phyloP scores from a whole-genome alignment of 805 yeast genomes.

The Yarrowia porcina region DNA sequence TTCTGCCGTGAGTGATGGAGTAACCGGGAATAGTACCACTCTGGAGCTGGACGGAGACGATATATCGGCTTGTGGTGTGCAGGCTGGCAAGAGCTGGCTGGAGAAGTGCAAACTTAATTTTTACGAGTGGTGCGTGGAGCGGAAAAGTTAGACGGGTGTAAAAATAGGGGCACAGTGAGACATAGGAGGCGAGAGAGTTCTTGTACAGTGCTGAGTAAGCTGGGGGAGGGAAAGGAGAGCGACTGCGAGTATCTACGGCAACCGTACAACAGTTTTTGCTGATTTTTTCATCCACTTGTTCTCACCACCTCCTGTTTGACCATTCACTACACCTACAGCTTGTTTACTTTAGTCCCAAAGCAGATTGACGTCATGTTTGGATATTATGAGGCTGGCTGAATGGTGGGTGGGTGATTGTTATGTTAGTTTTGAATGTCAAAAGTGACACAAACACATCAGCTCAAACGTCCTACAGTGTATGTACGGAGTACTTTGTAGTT shows the following conservation, averaged over 20 bases:
- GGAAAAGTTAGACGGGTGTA: not conserved
- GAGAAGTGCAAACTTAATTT: constrained; percentile 5
- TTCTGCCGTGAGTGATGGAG: too few species aligned
- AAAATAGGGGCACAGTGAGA: constrained; percentile 13
- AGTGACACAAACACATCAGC: too few species aligned
- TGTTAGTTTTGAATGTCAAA: not conserved
- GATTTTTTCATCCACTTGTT: too few species aligned
- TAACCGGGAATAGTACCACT: not conserved
- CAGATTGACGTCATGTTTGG: constrained; percentile 12
- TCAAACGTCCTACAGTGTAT: too few species aligned
- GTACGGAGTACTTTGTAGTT: too few species aligned
- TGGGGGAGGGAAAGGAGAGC: too few species aligned
- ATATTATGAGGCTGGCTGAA: too few species aligned
- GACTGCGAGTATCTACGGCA: too few species aligned
- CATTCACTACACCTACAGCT: not conserved
- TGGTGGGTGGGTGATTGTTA: not conserved
- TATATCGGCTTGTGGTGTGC: not conserved
- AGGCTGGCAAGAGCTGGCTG: too few species aligned
- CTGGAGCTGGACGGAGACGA: not conserved
- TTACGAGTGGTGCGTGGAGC: not conserved
- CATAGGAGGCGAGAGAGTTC: not conserved
- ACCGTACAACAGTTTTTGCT: too few species aligned
- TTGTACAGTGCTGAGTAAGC: too few species aligned
- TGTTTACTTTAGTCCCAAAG: constrained; percentile 20
- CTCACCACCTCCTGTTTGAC: too few species aligned